Percentiles rank a stretch among this genome's conserved stretches.
Evolutionary conservation across 805 yeast genomes (phyloP).

Genomic region (Ogataea angusta): DNA sequence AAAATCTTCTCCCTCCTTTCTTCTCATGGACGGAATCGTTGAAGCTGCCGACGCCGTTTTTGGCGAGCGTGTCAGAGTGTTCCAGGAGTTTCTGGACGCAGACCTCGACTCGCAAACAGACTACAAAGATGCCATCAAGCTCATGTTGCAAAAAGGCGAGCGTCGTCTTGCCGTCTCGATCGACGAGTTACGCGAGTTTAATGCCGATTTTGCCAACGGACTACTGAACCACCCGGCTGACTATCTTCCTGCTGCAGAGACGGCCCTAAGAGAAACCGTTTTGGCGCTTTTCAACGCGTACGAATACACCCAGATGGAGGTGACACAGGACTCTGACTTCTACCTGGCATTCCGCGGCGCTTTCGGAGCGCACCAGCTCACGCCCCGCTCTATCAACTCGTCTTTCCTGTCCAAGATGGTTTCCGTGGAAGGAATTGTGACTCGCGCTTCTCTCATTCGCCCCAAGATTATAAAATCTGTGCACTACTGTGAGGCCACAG

Average conservation of each 20-base stretch:
- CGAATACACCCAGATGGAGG: constrained; percentile 48
- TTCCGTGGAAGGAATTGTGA: constrained; percentile 92
- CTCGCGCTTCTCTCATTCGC: constrained; percentile 87
- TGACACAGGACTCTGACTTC: constrained; percentile 60
- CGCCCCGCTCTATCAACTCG: constrained; percentile 85
- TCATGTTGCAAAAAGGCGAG: constrained; percentile 65
- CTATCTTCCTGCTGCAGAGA: constrained; percentile 82
- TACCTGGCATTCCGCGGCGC: constrained; percentile 85
- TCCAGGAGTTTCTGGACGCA: constrained; percentile 76
- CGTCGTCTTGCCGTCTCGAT: constrained; percentile 70
- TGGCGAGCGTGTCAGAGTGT: constrained; percentile 81
- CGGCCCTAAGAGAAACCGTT: constrained; percentile 79
- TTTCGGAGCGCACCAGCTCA: constrained; percentile 81
- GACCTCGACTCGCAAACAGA: constrained; percentile 47
- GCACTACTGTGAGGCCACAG: constrained; percentile 84
- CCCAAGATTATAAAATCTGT: constrained; percentile 91
- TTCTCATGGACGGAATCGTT: constrained; percentile 25
- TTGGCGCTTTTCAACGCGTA: constrained; percentile 65
- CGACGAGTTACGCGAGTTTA: constrained; percentile 86
- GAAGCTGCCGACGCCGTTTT: constrained; percentile 40
- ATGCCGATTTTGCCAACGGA: constrained; percentile 70
- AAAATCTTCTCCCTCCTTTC: constrained; percentile 7
- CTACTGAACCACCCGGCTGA: constrained; percentile 75
- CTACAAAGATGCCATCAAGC: constrained; percentile 66
- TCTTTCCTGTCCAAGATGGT: constrained; percentile 74